phyloP scores from a whole-genome alignment of 768 basidiomycete species.

The Chlorophyllum brunneum region DNA sequence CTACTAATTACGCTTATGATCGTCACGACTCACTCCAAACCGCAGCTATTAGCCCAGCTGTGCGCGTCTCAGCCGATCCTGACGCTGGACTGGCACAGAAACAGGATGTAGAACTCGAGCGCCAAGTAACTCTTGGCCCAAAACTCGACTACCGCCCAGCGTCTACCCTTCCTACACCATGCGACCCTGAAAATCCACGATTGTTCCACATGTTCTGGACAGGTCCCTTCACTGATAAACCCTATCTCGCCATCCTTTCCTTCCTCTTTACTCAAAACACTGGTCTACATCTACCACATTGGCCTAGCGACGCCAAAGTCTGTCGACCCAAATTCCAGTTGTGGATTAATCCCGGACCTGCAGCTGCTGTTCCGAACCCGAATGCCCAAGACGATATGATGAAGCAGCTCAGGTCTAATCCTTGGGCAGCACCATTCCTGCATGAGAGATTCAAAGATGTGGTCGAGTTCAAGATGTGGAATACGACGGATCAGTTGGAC shows the following conservation, averaged over 20 bases:
- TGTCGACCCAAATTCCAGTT: constrained; percentile 93
- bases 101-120: constrained; percentile 56
- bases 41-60: constrained; percentile 18
- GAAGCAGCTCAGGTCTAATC: constrained; percentile 67
- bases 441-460: constrained; percentile 86
- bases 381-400: constrained; percentile 80
- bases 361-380: constrained; percentile 78
- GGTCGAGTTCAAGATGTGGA: constrained; percentile 93
- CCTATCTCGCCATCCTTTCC: constrained; percentile 87
- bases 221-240: constrained; percentile 94
- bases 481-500: constrained; percentile 94
- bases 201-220: constrained; percentile 98
- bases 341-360: constrained; percentile 95
- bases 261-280: constrained; percentile 94
- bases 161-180: constrained; percentile 43
- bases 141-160: constrained; percentile 40
- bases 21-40: constrained; percentile 1
- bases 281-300: constrained; percentile 58
- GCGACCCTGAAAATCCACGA: constrained; percentile 74
- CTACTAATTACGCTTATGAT: constrained; percentile 15
- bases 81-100: constrained; percentile 57
- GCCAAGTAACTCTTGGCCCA: constrained; percentile 43
- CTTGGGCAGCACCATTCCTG: constrained; percentile 91
- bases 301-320: constrained; percentile 38
- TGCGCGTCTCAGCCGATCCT: constrained; percentile 29